Conservation (phyloP, 2,329 filamentous ascomycete species). For the Passalora sequoiae region DNA sequence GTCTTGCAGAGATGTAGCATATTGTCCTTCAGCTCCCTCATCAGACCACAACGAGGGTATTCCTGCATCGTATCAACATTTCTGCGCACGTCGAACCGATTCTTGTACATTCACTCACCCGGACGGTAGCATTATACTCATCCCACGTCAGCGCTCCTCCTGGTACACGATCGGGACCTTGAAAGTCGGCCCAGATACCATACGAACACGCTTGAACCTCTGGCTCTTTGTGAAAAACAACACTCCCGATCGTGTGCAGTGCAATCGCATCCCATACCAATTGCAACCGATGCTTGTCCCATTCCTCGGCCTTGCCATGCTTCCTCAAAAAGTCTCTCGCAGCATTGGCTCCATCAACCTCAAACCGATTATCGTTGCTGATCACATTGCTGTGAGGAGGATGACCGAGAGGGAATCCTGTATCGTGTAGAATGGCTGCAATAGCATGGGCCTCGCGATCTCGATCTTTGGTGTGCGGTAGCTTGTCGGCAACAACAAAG, state of each 20-base stretch:
- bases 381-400: constrained; percentile 40
- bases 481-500: constrained; percentile 33
- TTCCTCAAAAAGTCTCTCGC: constrained; percentile 38
- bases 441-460: constrained; percentile 22
- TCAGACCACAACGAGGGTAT: constrained; percentile 36
- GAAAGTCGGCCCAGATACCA: constrained; percentile 22
- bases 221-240: constrained; percentile 42
- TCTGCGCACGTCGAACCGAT: too few relatives aligned
- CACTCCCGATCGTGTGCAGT: constrained; percentile 39
- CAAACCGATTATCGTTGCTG: constrained; percentile 46
- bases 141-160: constrained; percentile 20
- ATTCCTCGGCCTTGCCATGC: constrained; percentile 26
- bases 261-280: constrained; percentile 49
- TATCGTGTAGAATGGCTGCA: constrained; percentile 33
- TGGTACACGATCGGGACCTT: constrained; percentile 19
- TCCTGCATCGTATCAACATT: constrained; percentile 6
- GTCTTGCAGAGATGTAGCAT: constrained; percentile 39
- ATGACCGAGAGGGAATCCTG: constrained; percentile 38
- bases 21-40: constrained; percentile 34
- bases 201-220: constrained; percentile 35
- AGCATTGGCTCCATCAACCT: constrained; percentile 47
- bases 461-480: constrained; percentile 25
- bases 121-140: constrained; percentile 18
- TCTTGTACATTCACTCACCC: constrained; percentile 10
- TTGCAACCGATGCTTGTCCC: constrained; percentile 42